Conservation (phyloP, 1,284 basidiomycete genomes). For the Puccinia hordei region DNA sequence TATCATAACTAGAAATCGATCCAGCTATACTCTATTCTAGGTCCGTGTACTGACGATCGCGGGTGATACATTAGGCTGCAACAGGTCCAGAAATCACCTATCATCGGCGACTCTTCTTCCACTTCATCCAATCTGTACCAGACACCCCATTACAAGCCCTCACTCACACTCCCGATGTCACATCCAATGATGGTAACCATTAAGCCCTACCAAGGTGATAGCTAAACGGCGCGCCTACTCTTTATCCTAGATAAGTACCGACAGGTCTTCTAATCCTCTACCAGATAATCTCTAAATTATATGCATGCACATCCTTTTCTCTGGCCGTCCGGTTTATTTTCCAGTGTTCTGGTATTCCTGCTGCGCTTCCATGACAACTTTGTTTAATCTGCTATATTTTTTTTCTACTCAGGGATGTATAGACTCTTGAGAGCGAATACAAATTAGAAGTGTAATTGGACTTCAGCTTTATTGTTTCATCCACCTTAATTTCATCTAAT, state of each 20-base stretch:
- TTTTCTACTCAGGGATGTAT: no score
- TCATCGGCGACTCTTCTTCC: slow-evolving; percentile 3
- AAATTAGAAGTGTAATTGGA: no score
- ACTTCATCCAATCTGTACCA: slow-evolving; percentile 6
- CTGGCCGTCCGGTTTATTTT: no score
- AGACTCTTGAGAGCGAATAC: no score
- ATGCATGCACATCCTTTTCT: no score
- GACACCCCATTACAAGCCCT: slow-evolving; percentile 13
- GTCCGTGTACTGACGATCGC: background rate
- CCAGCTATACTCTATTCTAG: background rate
- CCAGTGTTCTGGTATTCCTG: no score
- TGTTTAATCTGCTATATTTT: no score
- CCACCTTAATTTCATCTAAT: no score
- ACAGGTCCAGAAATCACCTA: slow-evolving; percentile 7
- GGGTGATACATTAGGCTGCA: background rate
- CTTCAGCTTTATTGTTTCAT: no score
- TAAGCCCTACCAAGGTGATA: slow-evolving; percentile 2
- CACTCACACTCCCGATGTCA: slow-evolving; percentile 16
- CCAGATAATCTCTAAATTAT: no score
- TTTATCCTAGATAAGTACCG: background rate
- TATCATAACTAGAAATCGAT: background rate
- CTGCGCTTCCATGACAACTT: no score
- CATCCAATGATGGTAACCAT: slow-evolving; percentile 18
- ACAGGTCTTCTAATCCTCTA: background rate
- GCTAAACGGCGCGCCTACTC: background rate